A percentile compares a stretch with the other conserved stretches of the same genome.
These are phyloP conservation scores for Suillus occidentalis DNA, from an alignment of 768 basidiomycete genomes.

Conservation along the genomic window DNA sequence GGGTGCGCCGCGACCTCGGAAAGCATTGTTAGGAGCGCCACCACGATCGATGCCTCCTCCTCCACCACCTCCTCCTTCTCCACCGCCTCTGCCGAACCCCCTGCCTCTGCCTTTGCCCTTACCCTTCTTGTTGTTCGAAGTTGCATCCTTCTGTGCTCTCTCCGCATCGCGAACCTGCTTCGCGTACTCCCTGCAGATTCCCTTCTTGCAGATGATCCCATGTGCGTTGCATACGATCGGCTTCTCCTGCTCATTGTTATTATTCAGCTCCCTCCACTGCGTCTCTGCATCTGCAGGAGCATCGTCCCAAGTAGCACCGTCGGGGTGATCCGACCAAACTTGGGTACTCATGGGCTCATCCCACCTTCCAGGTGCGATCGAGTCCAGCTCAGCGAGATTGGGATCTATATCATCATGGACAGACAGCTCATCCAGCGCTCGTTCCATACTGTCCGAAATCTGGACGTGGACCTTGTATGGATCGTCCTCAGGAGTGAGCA, in stretches of 20 bases:
- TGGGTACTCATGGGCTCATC: conserved; percentile 4
- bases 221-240: conserved; percentile 31
- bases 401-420: conserved; percentile 18
- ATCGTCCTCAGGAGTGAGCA: conserved; percentile 28
- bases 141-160: conserved; percentile 18
- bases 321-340: neutral
- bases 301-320: conserved; percentile 15
- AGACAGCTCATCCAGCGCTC: conserved; percentile 27
- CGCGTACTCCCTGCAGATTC: conserved; percentile 36
- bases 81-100: conserved; percentile 3
- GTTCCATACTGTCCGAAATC: conserved; percentile 29
- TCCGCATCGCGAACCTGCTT: conserved; percentile 22
- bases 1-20: conserved; percentile 31
- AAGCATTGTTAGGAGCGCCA: conserved; percentile 12
- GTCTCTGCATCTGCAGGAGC: conserved; percentile 22
- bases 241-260: conserved; percentile 9
- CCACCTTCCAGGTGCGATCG: conserved; percentile 27
- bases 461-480: conserved; percentile 20
- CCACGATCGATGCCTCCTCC: conserved; percentile 4
- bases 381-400: conserved; percentile 21
- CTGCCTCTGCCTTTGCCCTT: conserved; percentile 1
- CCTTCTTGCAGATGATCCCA: conserved; percentile 35
- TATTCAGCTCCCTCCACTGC: conserved; percentile 17
- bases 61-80: conserved; percentile 8
- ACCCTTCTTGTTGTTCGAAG: conserved; percentile 18